Evolutionary conservation across 345 rosid genomes (phyloP).

Genomic region (Citropsis articulata): DNA sequence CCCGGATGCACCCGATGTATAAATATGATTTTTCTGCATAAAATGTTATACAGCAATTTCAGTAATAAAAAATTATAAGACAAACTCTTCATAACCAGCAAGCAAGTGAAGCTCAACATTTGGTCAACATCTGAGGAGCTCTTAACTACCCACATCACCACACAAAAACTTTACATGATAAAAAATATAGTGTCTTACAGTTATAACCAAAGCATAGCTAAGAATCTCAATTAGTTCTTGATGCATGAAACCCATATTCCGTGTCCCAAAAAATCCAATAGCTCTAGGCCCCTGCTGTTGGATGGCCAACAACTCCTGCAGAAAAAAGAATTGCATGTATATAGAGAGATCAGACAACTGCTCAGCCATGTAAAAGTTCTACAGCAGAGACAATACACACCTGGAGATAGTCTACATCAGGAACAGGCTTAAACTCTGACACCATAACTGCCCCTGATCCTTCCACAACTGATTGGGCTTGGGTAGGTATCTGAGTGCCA

Average conservation of each 20-base stretch:
- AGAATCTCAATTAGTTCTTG: constrained; percentile 98
- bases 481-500: constrained; percentile 63
- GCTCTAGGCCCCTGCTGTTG: constrained; percentile 98
- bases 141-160: not conserved
- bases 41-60: constrained; percentile 14
- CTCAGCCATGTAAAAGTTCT: not conserved
- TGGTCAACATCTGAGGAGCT: constrained; percentile 2
- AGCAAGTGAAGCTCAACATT: not conserved
- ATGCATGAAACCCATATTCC: constrained; percentile 99
- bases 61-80: constrained; percentile 13
- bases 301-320: constrained; percentile 94
- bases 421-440: constrained; percentile 62
- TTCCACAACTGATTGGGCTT: constrained; percentile 74
- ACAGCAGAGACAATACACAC: constrained; percentile 29
- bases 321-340: not conserved
- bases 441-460: constrained; percentile 66
- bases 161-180: not conserved
- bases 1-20: constrained; percentile 97
- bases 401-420: constrained; percentile 95
- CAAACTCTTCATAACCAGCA: not conserved
- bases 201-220: constrained; percentile 98
- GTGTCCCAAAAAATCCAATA: constrained; percentile 94
- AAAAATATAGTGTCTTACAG: constrained; percentile 51
- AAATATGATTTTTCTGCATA: constrained; percentile 94
- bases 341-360: constrained; percentile 42